Conservation (phyloP, 257 asterid genomes). For the Solanum peruvianum region DNA sequence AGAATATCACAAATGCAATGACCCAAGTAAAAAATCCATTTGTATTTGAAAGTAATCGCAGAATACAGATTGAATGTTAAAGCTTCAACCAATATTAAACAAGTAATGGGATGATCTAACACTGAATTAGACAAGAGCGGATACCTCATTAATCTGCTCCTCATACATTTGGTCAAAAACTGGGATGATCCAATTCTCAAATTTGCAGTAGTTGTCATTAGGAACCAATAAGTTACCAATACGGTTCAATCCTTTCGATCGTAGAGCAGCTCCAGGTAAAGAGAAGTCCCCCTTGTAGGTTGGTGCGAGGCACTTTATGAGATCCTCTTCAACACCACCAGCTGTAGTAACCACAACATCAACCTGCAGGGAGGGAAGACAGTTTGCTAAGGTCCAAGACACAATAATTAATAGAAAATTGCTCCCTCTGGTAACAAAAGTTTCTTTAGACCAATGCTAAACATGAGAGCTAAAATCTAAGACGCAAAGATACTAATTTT, state of each 20-base stretch:
- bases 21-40: neutral
- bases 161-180: constrained; percentile 82
- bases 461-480: neutral
- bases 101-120: neutral
- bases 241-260: constrained; percentile 86
- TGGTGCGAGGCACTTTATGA: constrained; percentile 91
- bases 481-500: neutral
- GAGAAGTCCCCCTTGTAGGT: constrained; percentile 79
- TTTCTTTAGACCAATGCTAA: neutral
- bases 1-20: neutral
- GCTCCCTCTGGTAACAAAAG: neutral
- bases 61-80: neutral
- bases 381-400: neutral
- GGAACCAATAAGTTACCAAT: constrained; percentile 91
- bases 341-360: constrained; percentile 97
- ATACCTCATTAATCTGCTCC: constrained; percentile 63
- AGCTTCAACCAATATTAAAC: neutral
- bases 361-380: constrained; percentile 36
- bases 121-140: neutral
- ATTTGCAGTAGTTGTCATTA: constrained; percentile 87
- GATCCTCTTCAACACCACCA: constrained; percentile 97
- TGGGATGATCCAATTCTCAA: constrained; percentile 94
- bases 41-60: neutral
- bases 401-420: neutral
- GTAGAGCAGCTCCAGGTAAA: constrained; percentile 70